Base-by-base conservation (phyloP, 257 asterid species). In the Gentiana straminea region DNA sequence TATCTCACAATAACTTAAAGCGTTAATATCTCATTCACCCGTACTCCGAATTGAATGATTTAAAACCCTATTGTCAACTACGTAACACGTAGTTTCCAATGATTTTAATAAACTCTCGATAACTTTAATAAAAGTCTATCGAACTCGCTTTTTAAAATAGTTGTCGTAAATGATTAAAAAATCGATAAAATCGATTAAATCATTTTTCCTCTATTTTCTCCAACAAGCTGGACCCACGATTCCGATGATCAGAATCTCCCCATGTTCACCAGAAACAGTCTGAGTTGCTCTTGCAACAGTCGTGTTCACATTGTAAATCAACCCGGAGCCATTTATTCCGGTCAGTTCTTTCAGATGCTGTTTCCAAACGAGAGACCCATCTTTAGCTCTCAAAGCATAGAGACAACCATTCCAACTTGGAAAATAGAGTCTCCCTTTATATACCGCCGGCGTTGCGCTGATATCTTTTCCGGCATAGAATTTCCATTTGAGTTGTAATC, bases 331-430 rank as follows among this genome's bases (percentile, higher is more conserved):
- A 33, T 52, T 33, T 13, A 52, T 11, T 1, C 56, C 56, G 1
- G 83, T 78, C 32, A 81, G 55, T 6, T 35, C 7, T 7, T 54
- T 37, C 33, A 78, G 36, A 39, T 70, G 69, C 68, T 67, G 60
- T 56, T 67, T 53, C 85, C 89, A 81, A 3, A 76, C 73, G 0
- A 78, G 49, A 53, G 70, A 58, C 2, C 85, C 85, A 46, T 81
- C 81, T 0, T 33, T 3, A 2, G 73, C 73, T 59, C 59, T 76
- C 5, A 78, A 81, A 3, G 85, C 89, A 11, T 75, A 79, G 1
- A 72, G 57, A 63, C 66, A 53, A 0, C 86, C 86, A 15, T 79
- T 72, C 77, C 83, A 81, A 63, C 78, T 69, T 0, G 86, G 83
- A 39, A 81, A 79, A 37, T 79, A 81, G 0, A 81, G 52, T 0